Percentiles rank a stretch among this genome's conserved stretches.
Conservation (phyloP, 2,329 filamentous ascomycete genomes). For the Paraconiothyrium brasiliense region DNA sequence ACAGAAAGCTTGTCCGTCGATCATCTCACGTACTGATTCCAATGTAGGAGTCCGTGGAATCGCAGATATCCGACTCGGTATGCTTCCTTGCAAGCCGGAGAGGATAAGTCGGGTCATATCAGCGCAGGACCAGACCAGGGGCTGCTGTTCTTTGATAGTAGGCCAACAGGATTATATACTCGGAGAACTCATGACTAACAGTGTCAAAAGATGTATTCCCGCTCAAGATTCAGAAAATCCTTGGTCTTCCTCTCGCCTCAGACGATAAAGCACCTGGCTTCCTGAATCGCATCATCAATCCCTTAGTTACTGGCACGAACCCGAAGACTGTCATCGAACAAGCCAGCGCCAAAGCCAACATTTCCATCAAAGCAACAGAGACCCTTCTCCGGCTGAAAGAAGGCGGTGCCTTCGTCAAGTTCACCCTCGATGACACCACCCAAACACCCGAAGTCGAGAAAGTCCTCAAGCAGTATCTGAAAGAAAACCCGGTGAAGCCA, state of each 20-base stretch:
- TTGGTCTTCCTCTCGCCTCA: conserved; percentile 61
- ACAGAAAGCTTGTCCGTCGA: conserved; percentile 32
- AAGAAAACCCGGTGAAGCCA: conserved; percentile 77
- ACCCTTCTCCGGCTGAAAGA: conserved; percentile 88
- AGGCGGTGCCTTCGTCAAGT: conserved; percentile 92
- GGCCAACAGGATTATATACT: conserved; percentile 38
- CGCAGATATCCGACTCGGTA: conserved; percentile 30
- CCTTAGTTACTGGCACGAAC: conserved; percentile 63
- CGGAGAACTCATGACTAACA: conserved; percentile 12
- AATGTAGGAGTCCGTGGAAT: conserved; percentile 22
- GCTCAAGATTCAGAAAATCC: conserved; percentile 73
- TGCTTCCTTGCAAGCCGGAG: conserved; percentile 59
- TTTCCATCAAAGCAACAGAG: conserved; percentile 77
- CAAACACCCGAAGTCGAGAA: conserved; percentile 66
- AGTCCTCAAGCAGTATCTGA: conserved; percentile 69
- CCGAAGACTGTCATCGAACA: conserved; percentile 63
- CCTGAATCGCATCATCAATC: conserved; percentile 62
- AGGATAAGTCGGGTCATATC: conserved; percentile 83
- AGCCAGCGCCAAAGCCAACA: conserved; percentile 67
- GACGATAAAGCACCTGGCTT: conserved; percentile 59
- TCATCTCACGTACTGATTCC: conserved; percentile 18
- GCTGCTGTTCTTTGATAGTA: conserved; percentile 90
- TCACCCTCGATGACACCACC: conserved; percentile 64
- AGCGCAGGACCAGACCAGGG: conserved; percentile 78
- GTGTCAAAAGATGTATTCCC: conserved; percentile 77